Evolutionary conservation across 768 basidiomycete genomes (phyloP), one percentile per base, ranked within the genome.

Genomic region (Suillus variegatus): DNA sequence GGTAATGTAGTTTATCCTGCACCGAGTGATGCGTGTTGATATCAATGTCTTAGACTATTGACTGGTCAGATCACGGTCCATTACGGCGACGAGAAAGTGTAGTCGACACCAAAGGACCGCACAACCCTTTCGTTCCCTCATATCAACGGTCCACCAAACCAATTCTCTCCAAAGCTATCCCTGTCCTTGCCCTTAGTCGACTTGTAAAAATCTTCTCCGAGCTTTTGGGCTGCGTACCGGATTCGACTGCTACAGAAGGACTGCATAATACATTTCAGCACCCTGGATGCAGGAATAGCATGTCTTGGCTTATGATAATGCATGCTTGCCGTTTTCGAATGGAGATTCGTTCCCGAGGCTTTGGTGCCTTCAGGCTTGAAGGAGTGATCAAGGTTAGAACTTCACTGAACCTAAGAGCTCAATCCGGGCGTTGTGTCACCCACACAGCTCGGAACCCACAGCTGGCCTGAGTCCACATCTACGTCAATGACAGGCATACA

Each of bases 361-460:
- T 99, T 99, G 20, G 96, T 97, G 1, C 95, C 95, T 28, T n/a
- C n/a, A n/a, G n/a, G n/a, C n/a, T n/a, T n/a, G n/a, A 18, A 28
- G 18, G 51, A 18, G 16, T n/a, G n/a, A 46, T 52, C 51, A 18
- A 52, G 28, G 16, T 52, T 18, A 12, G 25, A n/a, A 14, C 13
- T 25, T 49, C 8, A 32, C 25, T 18, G 25, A 16, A 28, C 8
- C 51, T 28, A 28, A 52, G 51, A 52, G 51, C 51, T 95, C 64
- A 96, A 76, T 9, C 97, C 96, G 75, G 98, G 97, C 77, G 98
- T 95, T 0, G 95, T 93, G 73, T 99, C 97, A 1, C 97, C 96
- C 94, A 99, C 96, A 66, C 94, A 94, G 72, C 93, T 95, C 22
- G 96, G 96, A 68, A 98, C 98, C 96, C 95, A 98, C 28, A 99